These are phyloP conservation scores for Diaporthe aspalathi DNA, from an alignment of 2,329 filamentous ascomycete genomes.

Conservation along the genomic window DNA sequence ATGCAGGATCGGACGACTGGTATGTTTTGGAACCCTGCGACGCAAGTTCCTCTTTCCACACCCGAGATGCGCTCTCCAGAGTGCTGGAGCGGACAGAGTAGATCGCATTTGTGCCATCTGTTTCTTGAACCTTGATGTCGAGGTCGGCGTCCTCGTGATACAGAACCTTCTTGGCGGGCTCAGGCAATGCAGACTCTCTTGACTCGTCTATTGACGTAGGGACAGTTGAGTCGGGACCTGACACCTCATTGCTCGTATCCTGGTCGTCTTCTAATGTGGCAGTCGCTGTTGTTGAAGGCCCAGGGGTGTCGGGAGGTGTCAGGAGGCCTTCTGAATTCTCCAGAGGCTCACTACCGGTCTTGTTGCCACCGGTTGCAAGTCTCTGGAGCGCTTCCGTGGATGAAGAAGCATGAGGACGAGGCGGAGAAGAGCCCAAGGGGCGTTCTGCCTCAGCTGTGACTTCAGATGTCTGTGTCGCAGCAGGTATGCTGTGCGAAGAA, in stretches of 20 bases:
- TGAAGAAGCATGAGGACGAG: constrained; percentile 2
- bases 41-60: constrained; percentile 35
- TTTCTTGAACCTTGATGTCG: constrained; percentile 37
- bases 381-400: constrained; percentile 29
- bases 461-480: constrained; percentile 28
- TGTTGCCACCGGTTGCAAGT: constrained; percentile 7
- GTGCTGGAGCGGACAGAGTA: constrained; percentile 40
- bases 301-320: constrained; percentile 38
- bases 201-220: constrained; percentile 28
- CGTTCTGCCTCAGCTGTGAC: constrained; percentile 36
- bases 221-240: not conserved
- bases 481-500: constrained; percentile 34
- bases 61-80: constrained; percentile 40
- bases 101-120: constrained; percentile 10
- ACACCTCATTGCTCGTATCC: not conserved
- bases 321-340: constrained; percentile 31
- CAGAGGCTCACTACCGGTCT: not conserved
- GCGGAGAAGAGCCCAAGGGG: constrained; percentile 29
- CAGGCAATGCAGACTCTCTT: not conserved
- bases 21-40: constrained; percentile 23
- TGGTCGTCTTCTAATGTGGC: not conserved
- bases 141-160: constrained; percentile 43
- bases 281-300: constrained; percentile 11
- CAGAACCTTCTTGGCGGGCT: constrained; percentile 19
- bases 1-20: constrained; percentile 27